A percentile compares a stretch with the other conserved stretches of the same genome.
Conservation (phyloP, 139 green algal genomes). For the Micractinium conductrix region DNA sequence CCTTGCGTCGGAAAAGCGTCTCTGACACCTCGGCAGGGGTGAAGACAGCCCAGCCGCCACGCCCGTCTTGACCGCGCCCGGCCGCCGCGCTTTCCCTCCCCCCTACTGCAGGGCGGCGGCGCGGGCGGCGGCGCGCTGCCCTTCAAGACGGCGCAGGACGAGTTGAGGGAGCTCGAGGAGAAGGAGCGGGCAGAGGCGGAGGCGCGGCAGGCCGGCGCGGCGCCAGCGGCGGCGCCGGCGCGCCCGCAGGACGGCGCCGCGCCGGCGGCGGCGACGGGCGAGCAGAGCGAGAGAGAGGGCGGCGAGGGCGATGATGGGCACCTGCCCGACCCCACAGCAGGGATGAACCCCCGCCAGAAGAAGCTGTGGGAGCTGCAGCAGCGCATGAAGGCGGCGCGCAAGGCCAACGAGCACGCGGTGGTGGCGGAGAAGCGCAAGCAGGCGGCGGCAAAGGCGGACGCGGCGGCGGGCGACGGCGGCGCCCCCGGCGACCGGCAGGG, state of each 20-base stretch:
- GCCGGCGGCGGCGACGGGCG: conserved; percentile 2
- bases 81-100: too few relatives aligned
- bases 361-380: conserved; percentile 86
- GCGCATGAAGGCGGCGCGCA: conserved; percentile 81
- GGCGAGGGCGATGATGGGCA: conserved; percentile 1
- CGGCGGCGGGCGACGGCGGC: neutral
- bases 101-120: neutral
- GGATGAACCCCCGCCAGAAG: conserved; percentile 77
- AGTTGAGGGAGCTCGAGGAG: conserved; percentile 51
- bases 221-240: conserved; percentile 11
- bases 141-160: conserved; percentile 57
- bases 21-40: too few relatives aligned
- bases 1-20: too few relatives aligned
- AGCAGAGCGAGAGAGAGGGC: conserved; percentile 4
- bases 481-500: conserved; percentile 1
- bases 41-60: too few relatives aligned
- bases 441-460: conserved; percentile 44
- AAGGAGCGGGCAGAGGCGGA: conserved; percentile 29
- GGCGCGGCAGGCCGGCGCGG: conserved; percentile 17
- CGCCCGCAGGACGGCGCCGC: neutral
- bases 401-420: conserved; percentile 91
- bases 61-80: too few relatives aligned
- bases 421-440: conserved; percentile 84
- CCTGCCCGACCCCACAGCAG: conserved; percentile 61
- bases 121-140: conserved; percentile 5